phyloP scores from a whole-genome alignment of 2,329 filamentous ascomycete species.

The Pseudocercospora eumusae region DNA sequence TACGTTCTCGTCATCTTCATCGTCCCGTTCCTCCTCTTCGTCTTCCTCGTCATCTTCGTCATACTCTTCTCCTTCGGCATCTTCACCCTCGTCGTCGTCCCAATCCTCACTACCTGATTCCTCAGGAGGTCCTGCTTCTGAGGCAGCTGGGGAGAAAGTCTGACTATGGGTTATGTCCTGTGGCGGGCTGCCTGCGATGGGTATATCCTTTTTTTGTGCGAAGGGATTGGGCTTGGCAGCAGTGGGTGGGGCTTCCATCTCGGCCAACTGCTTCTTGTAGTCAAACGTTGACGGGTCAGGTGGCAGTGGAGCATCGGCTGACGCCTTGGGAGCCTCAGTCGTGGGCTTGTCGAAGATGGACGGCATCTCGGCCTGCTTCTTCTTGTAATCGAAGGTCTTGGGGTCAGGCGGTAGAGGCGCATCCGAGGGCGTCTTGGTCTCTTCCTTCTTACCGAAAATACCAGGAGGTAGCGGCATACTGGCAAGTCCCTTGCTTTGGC shows the following conservation, averaged over 20 bases:
- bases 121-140: slow-evolving; percentile 30
- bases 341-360: slow-evolving; percentile 30
- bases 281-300: slow-evolving; percentile 41
- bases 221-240: slow-evolving; percentile 29
- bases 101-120: slow-evolving; percentile 32
- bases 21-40: slow-evolving; percentile 41
- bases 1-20: slow-evolving; percentile 38
- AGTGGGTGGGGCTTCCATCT: slow-evolving; percentile 48
- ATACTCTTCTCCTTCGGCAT: slow-evolving; percentile 32
- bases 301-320: slow-evolving; percentile 44
- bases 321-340: slow-evolving; percentile 39
- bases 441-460: slow-evolving; percentile 3
- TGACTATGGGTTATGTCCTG: slow-evolving; percentile 41
- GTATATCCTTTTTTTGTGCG: slow-evolving; percentile 43
- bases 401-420: slow-evolving; percentile 49
- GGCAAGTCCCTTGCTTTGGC: slow-evolving; percentile 10
- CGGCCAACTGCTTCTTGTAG: slow-evolving; percentile 40
- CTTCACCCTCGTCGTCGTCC: slow-evolving; percentile 39
- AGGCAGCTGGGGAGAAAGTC: slow-evolving; percentile 28
- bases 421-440: slow-evolving; percentile 33
- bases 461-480: slow-evolving; percentile 12
- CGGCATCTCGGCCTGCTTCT: slow-evolving; percentile 44
- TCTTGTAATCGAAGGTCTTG: slow-evolving; percentile 26
- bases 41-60: slow-evolving; percentile 35
- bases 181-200: slow-evolving; percentile 52